These are phyloP conservation scores for Candida easanensis DNA, from an alignment of 805 yeast species.

Conservation along the genomic window DNA sequence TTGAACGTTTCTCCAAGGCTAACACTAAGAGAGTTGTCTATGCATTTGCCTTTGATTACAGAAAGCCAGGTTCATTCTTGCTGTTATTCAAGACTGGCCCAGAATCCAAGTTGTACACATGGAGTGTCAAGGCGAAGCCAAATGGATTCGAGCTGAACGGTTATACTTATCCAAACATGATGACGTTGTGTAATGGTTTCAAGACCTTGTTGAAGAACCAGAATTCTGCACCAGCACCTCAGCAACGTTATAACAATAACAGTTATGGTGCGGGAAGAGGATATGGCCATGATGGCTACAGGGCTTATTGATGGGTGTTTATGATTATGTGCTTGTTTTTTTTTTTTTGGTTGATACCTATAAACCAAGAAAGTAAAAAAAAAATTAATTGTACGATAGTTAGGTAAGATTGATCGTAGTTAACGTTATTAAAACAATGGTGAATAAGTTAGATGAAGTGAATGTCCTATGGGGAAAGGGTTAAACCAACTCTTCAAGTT, in stretches of 20 bases:
- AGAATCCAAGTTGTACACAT: slow-evolving; percentile 63
- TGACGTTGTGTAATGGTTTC: slow-evolving; percentile 90
- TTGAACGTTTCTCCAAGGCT: slow-evolving; percentile 85
- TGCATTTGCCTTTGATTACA: slow-evolving; percentile 86
- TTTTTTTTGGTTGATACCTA: background rate
- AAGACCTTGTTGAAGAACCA: slow-evolving; percentile 51
- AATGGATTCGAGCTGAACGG: slow-evolving; percentile 80
- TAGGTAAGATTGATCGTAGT: background rate
- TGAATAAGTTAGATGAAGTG: background rate
- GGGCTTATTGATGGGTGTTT: background rate
- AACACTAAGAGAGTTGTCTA: slow-evolving; percentile 88
- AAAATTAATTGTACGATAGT: background rate
- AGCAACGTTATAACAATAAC: background rate
- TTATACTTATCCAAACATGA: slow-evolving; percentile 86
- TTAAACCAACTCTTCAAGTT: slow-evolving; percentile 23
- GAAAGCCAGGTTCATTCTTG: slow-evolving; percentile 90
- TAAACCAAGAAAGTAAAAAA: background rate
- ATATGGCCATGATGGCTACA: background rate
- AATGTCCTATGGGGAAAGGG: no score
- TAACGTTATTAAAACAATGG: background rate
- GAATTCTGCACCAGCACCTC: background rate
- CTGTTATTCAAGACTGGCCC: slow-evolving; percentile 81
- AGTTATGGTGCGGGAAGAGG: background rate
- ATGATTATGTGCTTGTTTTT: no score
- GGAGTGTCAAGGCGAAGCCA: slow-evolving; percentile 91